A percentile compares a stretch with the other conserved stretches of the same genome.
Conservation (phyloP, 441 rosid genomes). For the Pelargonium citronellum region DNA sequence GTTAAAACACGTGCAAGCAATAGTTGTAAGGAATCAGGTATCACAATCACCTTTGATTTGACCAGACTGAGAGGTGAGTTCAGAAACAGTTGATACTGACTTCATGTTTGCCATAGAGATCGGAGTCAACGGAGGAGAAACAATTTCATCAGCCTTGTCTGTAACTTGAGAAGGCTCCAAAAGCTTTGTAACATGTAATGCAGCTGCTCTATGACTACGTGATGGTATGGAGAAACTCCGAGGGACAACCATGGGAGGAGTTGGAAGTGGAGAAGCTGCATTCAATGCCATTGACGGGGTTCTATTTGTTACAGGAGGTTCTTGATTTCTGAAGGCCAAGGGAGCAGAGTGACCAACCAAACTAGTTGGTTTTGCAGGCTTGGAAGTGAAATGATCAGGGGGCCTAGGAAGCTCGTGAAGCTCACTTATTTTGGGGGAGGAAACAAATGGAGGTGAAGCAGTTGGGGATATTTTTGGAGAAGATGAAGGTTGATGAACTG, state of each 20-base stretch:
- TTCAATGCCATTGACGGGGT: constrained; percentile 36
- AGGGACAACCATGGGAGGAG: constrained; percentile 57
- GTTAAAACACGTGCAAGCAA: neutral
- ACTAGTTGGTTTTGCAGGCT: constrained; percentile 47
- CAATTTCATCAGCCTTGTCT: constrained; percentile 35
- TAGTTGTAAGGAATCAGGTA: neutral
- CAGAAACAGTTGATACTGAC: constrained; percentile 35
- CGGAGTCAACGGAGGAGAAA: constrained; percentile 79
- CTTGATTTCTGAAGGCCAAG: constrained; percentile 54
- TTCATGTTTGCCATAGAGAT: constrained; percentile 46
- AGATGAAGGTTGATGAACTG: constrained; percentile 31
- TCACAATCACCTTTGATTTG: constrained; percentile 53
- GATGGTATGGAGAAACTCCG: constrained; percentile 87
- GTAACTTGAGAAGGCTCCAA: constrained; percentile 35
- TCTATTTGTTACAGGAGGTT: constrained; percentile 34
- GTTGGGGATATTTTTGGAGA: constrained; percentile 69
- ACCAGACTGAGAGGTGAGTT: constrained; percentile 38
- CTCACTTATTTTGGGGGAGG: constrained; percentile 73
- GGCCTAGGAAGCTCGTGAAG: constrained; percentile 98
- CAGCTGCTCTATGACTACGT: constrained; percentile 60
- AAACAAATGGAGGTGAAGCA: constrained; percentile 78
- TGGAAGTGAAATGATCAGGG: constrained; percentile 43
- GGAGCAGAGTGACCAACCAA: constrained; percentile 82
- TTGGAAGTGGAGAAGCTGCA: constrained; percentile 64
- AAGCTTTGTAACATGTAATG: constrained; percentile 41